These are phyloP conservation scores for Aciculosporium take DNA, from an alignment of 2,329 filamentous ascomycete species.

Conservation along the genomic window DNA sequence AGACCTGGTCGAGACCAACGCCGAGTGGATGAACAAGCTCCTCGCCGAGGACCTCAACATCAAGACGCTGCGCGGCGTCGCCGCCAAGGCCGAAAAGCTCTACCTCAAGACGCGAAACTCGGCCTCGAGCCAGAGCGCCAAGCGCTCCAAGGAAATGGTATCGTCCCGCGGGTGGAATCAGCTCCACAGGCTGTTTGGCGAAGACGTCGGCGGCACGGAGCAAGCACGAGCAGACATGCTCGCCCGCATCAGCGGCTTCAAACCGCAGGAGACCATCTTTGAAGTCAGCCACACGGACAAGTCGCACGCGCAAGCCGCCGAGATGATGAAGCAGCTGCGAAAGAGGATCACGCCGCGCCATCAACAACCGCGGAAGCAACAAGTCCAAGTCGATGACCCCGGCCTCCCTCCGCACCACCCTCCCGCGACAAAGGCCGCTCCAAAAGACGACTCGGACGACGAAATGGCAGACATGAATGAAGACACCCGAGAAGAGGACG, in stretches of 20 bases:
- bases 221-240: constrained; percentile 73
- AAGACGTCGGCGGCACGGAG: constrained; percentile 50
- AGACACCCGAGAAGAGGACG: constrained; percentile 28
- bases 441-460: constrained; percentile 6
- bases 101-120: constrained; percentile 84
- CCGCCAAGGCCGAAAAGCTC: constrained; percentile 78
- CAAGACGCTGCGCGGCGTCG: constrained; percentile 53
- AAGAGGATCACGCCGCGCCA: constrained; percentile 51
- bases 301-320: constrained; percentile 49
- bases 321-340: constrained; percentile 60
- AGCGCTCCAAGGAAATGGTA: constrained; percentile 67
- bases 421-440: constrained; percentile 8
- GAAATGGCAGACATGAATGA: constrained; percentile 6
- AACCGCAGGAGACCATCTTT: constrained; percentile 90
- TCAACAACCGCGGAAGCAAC: constrained; percentile 26
- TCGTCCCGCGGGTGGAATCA: constrained; percentile 55
- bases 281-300: constrained; percentile 70
- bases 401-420: constrained; percentile 7
- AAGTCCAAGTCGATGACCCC: constrained; percentile 16
- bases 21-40: constrained; percentile 73
- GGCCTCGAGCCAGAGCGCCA: constrained; percentile 80
- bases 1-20: constrained; percentile 57
- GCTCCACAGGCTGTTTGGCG: constrained; percentile 68
- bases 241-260: constrained; percentile 73
- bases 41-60: constrained; percentile 66